A percentile compares a stretch with the other conserved stretches of the same genome.
These are phyloP conservation scores for Colletotrichum lentis DNA, from an alignment of 2,329 filamentous ascomycete species.

Conservation along the genomic window DNA sequence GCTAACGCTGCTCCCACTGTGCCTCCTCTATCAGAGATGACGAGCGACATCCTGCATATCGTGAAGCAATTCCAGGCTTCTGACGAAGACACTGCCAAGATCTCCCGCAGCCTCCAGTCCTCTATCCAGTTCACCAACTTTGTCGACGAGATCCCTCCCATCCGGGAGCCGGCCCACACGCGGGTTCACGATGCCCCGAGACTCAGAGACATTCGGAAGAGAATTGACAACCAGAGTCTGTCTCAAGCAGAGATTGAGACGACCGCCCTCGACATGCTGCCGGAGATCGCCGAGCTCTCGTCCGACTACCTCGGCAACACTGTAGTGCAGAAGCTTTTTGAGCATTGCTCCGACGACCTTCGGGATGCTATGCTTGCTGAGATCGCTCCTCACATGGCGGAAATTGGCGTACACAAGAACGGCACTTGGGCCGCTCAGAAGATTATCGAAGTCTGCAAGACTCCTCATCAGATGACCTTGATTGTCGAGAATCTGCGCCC, in stretches of 20 bases:
- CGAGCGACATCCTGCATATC: conserved; percentile 83
- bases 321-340: conserved; percentile 98
- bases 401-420: conserved; percentile 99
- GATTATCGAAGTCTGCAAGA: conserved; percentile 96
- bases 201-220: conserved; percentile 93
- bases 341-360: conserved; percentile 89
- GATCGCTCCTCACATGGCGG: conserved; percentile 90
- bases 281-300: conserved; percentile 92
- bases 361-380: conserved; percentile 90
- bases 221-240: conserved; percentile 93
- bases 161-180: conserved; percentile 87
- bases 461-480: conserved; percentile 79
- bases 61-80: conserved; percentile 87
- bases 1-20: conserved; percentile 67
- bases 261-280: conserved; percentile 92
- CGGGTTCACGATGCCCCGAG: conserved; percentile 93
- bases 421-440: conserved; percentile 99
- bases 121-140: conserved; percentile 79
- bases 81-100: conserved; percentile 77
- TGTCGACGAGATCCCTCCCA: conserved; percentile 83
- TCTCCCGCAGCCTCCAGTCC: conserved; percentile 76
- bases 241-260: conserved; percentile 88
- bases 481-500: conserved; percentile 86
- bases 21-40: conserved; percentile 78
- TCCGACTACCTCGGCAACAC: conserved; percentile 98